Conservation (phyloP, 805 yeast genomes). For the Candida bentonensis region DNA sequence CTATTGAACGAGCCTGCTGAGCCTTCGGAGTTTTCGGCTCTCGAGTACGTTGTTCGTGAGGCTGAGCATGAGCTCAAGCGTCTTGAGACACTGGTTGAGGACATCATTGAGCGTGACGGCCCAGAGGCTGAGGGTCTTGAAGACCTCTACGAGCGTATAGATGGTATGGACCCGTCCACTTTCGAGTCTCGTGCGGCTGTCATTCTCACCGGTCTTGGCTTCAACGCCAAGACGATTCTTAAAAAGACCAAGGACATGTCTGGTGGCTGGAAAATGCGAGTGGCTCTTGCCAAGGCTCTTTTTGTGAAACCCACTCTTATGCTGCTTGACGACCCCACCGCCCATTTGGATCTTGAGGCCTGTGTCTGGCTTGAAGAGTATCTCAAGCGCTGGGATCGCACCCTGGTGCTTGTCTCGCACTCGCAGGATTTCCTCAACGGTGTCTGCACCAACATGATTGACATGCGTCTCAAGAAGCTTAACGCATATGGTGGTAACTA, state of each 20-base stretch:
- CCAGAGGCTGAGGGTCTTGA: slow-evolving; percentile 84
- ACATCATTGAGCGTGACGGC: slow-evolving; percentile 77
- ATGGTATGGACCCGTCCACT: slow-evolving; percentile 88
- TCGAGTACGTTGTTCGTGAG: slow-evolving; percentile 93
- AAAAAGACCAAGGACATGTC: slow-evolving; percentile 98
- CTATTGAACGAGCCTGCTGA: slow-evolving; percentile 95
- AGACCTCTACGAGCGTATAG: slow-evolving; percentile 87
- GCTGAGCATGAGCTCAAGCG: slow-evolving; percentile 88
- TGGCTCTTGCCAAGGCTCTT: slow-evolving; percentile 92
- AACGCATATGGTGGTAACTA: slow-evolving; percentile 91
- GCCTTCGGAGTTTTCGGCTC: slow-evolving; percentile 80
- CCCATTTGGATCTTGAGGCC: slow-evolving; percentile 97
- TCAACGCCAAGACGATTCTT: slow-evolving; percentile 70
- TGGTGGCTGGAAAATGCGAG: slow-evolving; percentile 99
- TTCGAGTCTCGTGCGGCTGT: slow-evolving; percentile 95
- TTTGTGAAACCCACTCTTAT: slow-evolving; percentile 95
- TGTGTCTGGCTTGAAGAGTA: slow-evolving; percentile 99
- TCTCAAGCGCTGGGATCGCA: slow-evolving; percentile 85
- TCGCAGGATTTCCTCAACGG: slow-evolving; percentile 99
- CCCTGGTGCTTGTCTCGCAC: slow-evolving; percentile 87
- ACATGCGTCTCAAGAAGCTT: slow-evolving; percentile 77
- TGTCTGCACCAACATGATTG: slow-evolving; percentile 96
- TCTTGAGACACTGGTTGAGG: slow-evolving; percentile 83
- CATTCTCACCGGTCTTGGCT: slow-evolving; percentile 93
- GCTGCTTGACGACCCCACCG: slow-evolving; percentile 96